Percentiles rank a stretch among this genome's conserved stretches.
These are phyloP conservation scores for Kodamaea sp. DNA, from an alignment of 1,139 yeast genomes.

Conservation along the genomic window DNA sequence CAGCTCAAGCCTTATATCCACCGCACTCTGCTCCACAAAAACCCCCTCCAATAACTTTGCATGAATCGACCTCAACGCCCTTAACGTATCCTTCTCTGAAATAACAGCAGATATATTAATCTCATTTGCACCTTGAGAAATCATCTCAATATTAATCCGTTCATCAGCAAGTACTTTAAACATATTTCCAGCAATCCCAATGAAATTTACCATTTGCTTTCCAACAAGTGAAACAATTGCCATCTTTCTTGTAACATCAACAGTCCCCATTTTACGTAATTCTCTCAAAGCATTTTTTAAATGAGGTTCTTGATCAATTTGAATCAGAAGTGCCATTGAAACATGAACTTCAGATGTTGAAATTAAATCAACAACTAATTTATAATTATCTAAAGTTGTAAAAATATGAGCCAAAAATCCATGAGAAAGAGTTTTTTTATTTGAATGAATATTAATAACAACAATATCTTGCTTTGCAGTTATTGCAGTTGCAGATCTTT, in stretches of 20 bases:
- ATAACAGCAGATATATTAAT: conserved; percentile 95
- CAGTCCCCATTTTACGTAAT: conserved; percentile 75
- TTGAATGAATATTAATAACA: conserved; percentile 89
- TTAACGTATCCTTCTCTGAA: conserved; percentile 73
- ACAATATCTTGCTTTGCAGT: conserved; percentile 92
- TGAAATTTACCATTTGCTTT: conserved; percentile 92
- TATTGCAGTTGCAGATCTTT: conserved; percentile 92
- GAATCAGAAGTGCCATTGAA: conserved; percentile 91
- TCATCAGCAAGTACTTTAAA: conserved; percentile 92
- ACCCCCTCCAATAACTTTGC: conserved; percentile 61
- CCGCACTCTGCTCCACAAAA: conserved; percentile 32
- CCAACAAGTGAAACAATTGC: conserved; percentile 94
- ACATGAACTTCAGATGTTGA: conserved; percentile 98
- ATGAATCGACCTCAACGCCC: conserved; percentile 85
- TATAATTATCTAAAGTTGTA: conserved; percentile 77
- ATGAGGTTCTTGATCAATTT: conserved; percentile 53
- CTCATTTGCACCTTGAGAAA: conserved; percentile 96
- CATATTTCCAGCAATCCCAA: conserved; percentile 98
- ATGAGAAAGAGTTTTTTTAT: conserved; percentile 87
- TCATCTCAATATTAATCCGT: conserved; percentile 92
- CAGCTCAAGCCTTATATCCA: conserved; percentile 37
- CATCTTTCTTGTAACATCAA: conserved; percentile 83
- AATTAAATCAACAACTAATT: conserved; percentile 88
- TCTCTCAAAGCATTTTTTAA: conserved; percentile 72
- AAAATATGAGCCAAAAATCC: conserved; percentile 93